phyloP scores from a whole-genome alignment of 139 green algal genomes.

The Choricystis sp. region DNA sequence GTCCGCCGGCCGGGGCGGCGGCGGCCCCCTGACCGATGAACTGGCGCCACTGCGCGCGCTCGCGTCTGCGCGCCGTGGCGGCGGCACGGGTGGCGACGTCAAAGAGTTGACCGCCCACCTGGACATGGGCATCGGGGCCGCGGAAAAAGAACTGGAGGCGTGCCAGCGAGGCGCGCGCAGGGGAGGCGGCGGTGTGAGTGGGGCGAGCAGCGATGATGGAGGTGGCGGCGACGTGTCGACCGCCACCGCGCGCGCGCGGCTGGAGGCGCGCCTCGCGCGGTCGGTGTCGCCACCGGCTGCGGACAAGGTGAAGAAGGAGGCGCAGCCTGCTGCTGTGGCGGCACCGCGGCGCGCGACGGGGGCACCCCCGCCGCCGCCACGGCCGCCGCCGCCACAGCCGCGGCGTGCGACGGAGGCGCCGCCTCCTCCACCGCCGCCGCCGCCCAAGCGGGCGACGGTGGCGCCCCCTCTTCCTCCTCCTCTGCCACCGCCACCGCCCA shows the following conservation, averaged over 20 bases:
- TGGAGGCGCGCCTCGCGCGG: neutral
- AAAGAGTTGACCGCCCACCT: neutral
- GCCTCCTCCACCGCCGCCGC: no score
- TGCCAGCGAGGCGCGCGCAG: neutral
- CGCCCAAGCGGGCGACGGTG: neutral
- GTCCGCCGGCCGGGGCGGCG: no score
- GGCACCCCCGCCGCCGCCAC: neutral
- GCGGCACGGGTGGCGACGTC: neutral
- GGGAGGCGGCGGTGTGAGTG: neutral
- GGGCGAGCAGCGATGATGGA: no score
- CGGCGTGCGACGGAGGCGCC: no score
- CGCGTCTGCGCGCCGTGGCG: no score
- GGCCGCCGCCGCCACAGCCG: no score
- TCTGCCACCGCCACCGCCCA: neutral
- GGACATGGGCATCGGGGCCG: neutral
- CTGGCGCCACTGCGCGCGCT: neutral
- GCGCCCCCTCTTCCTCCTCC: neutral
- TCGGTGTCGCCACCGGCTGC: neutral
- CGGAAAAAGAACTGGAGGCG: neutral
- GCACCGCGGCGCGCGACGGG: neutral
- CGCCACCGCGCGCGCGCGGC: no score
- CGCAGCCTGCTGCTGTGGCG: neutral
- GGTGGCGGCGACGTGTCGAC: no score
- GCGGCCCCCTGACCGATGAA: neutral
- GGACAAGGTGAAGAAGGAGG: neutral